These are phyloP conservation scores for Xylaria arbuscula DNA, from an alignment of 2,329 filamentous ascomycete species.

Conservation along the genomic window DNA sequence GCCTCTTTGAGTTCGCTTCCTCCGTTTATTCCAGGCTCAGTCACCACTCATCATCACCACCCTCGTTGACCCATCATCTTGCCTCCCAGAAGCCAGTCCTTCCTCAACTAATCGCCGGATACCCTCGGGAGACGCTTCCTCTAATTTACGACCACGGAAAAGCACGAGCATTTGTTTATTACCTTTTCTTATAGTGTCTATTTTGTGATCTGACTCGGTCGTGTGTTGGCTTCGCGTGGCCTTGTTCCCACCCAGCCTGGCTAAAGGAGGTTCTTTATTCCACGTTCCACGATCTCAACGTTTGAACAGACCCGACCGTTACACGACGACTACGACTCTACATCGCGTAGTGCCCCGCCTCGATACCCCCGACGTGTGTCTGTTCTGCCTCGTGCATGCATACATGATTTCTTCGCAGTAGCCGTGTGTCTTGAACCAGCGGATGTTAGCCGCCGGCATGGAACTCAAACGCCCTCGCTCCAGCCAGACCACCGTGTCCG, in stretches of 20 bases:
- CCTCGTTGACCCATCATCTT: conserved; percentile 22
- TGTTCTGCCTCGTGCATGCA: conserved; percentile 6
- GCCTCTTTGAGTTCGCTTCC: conserved; percentile 23
- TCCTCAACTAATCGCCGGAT: not conserved
- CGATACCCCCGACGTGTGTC: not conserved
- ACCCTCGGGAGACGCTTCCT: conserved; percentile 9
- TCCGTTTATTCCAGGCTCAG: conserved; percentile 11
- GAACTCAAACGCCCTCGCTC: conserved; percentile 51
- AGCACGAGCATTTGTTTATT: not conserved
- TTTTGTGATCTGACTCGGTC: conserved; percentile 2
- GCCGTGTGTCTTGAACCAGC: conserved; percentile 23
- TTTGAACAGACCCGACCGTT: conserved; percentile 10
- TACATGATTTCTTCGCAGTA: conserved; percentile 37
- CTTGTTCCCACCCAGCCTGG: conserved; percentile 21
- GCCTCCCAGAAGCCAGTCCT: conserved; percentile 13
- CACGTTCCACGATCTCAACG: conserved; percentile 22
- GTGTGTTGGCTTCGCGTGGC: conserved; percentile 29
- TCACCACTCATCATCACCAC: conserved; percentile 17
- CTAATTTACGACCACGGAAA: not conserved
- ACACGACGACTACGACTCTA: conserved; percentile 5
- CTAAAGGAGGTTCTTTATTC: conserved; percentile 16
- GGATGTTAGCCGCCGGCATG: conserved; percentile 41
- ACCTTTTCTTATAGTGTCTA: conserved; percentile 1
- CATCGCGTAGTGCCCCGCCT: conserved; percentile 1
- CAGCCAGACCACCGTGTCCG: conserved; percentile 57